phyloP scores from a whole-genome alignment of 2,329 filamentous ascomycete genomes.

The Tolypocladium sp. region DNA sequence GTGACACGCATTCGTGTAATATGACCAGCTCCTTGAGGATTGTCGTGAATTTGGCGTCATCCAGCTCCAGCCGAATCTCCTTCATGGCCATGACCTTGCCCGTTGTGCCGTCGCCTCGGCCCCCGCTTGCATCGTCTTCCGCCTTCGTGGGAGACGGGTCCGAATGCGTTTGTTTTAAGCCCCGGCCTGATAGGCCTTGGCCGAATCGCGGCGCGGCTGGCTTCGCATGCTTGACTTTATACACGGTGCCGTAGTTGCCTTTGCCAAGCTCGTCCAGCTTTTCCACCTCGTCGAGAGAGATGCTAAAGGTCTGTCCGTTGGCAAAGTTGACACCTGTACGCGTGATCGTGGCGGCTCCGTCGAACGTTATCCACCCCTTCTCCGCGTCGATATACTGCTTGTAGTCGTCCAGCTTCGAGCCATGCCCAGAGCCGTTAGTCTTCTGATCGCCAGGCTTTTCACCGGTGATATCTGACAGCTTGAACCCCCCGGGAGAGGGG shows the following conservation, averaged over 20 bases:
- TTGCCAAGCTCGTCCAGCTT: conserved; percentile 90
- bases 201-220: conserved; percentile 48
- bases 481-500: conserved; percentile 27
- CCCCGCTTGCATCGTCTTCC: conserved; percentile 17
- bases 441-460: conserved; percentile 8
- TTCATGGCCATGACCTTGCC: conserved; percentile 98
- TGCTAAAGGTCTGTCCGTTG: conserved; percentile 80
- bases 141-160: conserved; percentile 21
- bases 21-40: conserved; percentile 98
- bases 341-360: conserved; percentile 84
- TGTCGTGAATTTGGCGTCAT: conserved; percentile 92
- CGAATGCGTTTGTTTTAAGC: conserved; percentile 26
- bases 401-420: conserved; percentile 49
- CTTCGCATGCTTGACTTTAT: conserved; percentile 85
- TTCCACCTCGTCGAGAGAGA: conserved; percentile 92
- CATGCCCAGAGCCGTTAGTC: conserved; percentile 27
- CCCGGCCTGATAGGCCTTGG: conserved; percentile 41
- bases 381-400: conserved; percentile 84
- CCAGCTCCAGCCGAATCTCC: conserved; percentile 88
- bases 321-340: conserved; percentile 87
- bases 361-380: conserved; percentile 84
- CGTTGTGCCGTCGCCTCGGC: conserved; percentile 39
- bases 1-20: conserved; percentile 86
- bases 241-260: conserved; percentile 96
- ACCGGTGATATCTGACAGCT: conserved; percentile 31